Evolutionary conservation across 768 basidiomycete genomes (phyloP).

Genomic region (Naganishia onofrii): DNA sequence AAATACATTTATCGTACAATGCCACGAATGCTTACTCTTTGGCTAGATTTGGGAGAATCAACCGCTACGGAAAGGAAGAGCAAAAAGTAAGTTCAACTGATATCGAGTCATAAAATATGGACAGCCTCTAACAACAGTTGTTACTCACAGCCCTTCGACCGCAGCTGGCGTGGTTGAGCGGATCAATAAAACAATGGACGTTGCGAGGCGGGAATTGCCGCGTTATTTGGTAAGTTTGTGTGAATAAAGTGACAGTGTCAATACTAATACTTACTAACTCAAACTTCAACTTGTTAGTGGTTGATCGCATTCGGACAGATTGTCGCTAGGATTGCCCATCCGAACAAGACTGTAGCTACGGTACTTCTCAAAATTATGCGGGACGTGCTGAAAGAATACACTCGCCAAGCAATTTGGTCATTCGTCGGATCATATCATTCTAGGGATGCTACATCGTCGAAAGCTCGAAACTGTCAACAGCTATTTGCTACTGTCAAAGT

Average conservation of each 20-base stretch:
- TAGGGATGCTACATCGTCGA: slow-evolving; percentile 56
- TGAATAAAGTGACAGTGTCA: too few relatives aligned
- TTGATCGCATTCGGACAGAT: slow-evolving; percentile 94
- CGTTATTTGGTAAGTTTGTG: slow-evolving; percentile 67
- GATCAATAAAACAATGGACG: slow-evolving; percentile 54
- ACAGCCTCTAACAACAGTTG: not conserved
- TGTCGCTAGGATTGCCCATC: slow-evolving; percentile 84
- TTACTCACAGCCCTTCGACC: not conserved
- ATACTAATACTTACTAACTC: not conserved
- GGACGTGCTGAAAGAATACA: slow-evolving; percentile 73
- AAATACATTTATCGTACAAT: slow-evolving; percentile 96
- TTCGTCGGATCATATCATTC: slow-evolving; percentile 86
- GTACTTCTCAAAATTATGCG: slow-evolving; percentile 67
- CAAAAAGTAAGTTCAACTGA: not conserved
- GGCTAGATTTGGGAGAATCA: slow-evolving; percentile 81
- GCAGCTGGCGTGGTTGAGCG: slow-evolving; percentile 32
- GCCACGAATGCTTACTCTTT: slow-evolving; percentile 87
- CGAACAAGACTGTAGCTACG: slow-evolving; percentile 61
- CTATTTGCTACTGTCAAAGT: slow-evolving; percentile 48
- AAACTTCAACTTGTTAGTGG: slow-evolving; percentile 62
- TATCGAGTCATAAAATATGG: not conserved
- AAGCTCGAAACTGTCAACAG: slow-evolving; percentile 61
- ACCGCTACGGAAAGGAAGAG: slow-evolving; percentile 22
- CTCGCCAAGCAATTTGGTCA: slow-evolving; percentile 88
- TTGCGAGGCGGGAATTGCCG: slow-evolving; percentile 63